phyloP scores from a whole-genome alignment of 805 yeast species.

The Teunomyces stri region DNA sequence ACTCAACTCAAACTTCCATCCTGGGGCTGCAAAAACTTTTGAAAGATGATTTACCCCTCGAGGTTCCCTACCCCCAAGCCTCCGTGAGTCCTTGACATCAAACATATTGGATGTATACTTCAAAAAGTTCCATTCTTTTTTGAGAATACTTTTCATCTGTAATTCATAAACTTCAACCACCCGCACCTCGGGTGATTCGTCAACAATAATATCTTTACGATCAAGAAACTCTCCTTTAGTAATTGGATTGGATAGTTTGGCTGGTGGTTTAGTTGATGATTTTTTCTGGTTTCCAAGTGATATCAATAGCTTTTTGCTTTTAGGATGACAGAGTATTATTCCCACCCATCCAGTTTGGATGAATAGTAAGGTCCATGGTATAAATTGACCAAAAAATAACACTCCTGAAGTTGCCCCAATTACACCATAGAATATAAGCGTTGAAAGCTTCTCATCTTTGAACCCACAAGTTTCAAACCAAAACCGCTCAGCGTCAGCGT shows the following conservation, averaged over 20 bases:
- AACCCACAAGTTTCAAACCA: slow-evolving; percentile 67
- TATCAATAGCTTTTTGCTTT: slow-evolving; percentile 29
- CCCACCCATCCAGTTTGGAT: slow-evolving; percentile 57
- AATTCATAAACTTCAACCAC: slow-evolving; percentile 78
- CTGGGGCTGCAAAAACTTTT: slow-evolving; percentile 62
- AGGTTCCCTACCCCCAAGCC: slow-evolving; percentile 53
- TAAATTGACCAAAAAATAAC: slow-evolving; percentile 45
- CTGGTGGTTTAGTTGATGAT: background rate
- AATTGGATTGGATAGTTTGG: slow-evolving; percentile 11
- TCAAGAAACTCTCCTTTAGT: slow-evolving; percentile 22
- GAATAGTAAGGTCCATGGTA: slow-evolving; percentile 65
- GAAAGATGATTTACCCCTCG: slow-evolving; percentile 55
- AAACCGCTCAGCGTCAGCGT: slow-evolving; percentile 53
- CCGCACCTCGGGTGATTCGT: slow-evolving; percentile 59
- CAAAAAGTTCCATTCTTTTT: slow-evolving; percentile 60
- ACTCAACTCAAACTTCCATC: slow-evolving; percentile 66
- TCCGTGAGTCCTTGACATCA: slow-evolving; percentile 43
- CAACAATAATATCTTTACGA: slow-evolving; percentile 58
- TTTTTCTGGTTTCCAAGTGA: slow-evolving; percentile 5
- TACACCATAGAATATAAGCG: slow-evolving; percentile 49
- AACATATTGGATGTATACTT: slow-evolving; percentile 56
- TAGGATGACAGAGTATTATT: slow-evolving; percentile 60
- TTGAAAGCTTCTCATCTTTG: slow-evolving; percentile 63
- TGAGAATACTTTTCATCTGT: slow-evolving; percentile 60
- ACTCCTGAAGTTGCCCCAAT: slow-evolving; percentile 34